phyloP scores from a whole-genome alignment of 2,329 filamentous ascomycete species.

The Harringtonia aguacate region DNA sequence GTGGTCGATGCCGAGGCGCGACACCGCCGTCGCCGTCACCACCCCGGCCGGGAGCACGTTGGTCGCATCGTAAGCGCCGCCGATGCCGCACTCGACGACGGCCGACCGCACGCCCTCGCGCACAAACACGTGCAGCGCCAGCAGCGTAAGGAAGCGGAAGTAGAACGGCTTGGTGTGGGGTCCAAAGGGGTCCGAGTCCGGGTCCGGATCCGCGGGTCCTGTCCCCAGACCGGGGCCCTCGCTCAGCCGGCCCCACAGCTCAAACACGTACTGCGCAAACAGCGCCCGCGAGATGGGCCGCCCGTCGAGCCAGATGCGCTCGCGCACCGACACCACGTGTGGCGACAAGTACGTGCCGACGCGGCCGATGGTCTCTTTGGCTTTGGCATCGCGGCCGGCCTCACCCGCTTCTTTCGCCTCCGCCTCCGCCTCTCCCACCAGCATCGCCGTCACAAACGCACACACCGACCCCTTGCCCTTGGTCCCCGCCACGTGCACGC shows the following conservation, averaged over 20 bases:
- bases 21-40: slow-evolving; percentile 25
- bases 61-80: slow-evolving; percentile 57
- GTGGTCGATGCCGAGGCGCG: slow-evolving; percentile 56
- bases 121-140: slow-evolving; percentile 78
- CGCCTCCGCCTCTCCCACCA: slow-evolving; percentile 29
- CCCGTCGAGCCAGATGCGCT: slow-evolving; percentile 75
- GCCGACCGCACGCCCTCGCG: slow-evolving; percentile 65
- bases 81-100: slow-evolving; percentile 87
- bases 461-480: slow-evolving; percentile 91
- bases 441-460: slow-evolving; percentile 70
- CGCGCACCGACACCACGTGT: slow-evolving; percentile 71
- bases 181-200: slow-evolving; percentile 37
- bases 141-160: slow-evolving; percentile 81
- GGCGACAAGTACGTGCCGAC: slow-evolving; percentile 79
- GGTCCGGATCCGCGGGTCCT: slow-evolving; percentile 18
- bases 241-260: slow-evolving; percentile 61
- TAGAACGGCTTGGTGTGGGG: slow-evolving; percentile 71
- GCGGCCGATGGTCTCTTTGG: slow-evolving; percentile 23
- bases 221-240: no score
- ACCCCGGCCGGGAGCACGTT: slow-evolving; percentile 53
- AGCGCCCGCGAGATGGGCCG: slow-evolving; percentile 53
- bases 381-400: no score
- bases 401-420: no score
- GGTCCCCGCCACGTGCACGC: slow-evolving; percentile 81
- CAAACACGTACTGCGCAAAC: slow-evolving; percentile 73